Evolutionary conservation across 1,284 basidiomycete species (phyloP).

Genomic region (Leccinum huronense): DNA sequence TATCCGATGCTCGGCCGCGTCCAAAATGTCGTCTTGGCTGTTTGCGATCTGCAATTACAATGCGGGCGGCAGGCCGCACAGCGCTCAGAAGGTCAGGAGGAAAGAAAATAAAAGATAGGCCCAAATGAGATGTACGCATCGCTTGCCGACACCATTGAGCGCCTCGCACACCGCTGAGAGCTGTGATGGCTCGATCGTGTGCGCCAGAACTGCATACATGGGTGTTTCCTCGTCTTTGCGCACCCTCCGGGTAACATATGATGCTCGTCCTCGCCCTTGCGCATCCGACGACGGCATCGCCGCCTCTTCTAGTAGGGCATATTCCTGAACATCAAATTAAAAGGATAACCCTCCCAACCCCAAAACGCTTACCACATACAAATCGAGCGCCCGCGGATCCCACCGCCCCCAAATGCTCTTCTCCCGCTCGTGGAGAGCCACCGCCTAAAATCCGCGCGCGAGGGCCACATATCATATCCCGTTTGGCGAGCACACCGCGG

Average conservation of each 20-base stretch:
- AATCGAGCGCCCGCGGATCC: constrained; percentile 27
- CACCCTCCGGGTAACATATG: constrained; percentile 23
- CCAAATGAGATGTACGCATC: constrained; percentile 32
- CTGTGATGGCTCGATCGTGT: constrained; percentile 30
- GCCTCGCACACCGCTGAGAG: constrained; percentile 23
- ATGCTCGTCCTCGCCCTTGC: constrained; percentile 2
- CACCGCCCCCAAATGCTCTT: constrained; percentile 30
- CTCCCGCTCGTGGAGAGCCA: constrained; percentile 22
- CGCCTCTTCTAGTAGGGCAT: constrained; percentile 26
- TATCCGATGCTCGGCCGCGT: constrained; percentile 26
- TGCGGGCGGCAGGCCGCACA: neutral
- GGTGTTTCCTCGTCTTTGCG: constrained; percentile 35
- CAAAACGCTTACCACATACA: constrained; percentile 27
- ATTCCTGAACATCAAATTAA: constrained; percentile 17
- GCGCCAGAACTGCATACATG: constrained; percentile 29
- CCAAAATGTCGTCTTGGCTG: constrained; percentile 31
- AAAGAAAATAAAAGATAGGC: constrained; percentile 9
- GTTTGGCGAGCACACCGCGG: constrained; percentile 28
- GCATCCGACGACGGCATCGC: neutral
- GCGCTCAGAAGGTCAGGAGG: neutral
- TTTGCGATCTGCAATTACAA: constrained; percentile 22
- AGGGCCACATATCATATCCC: constrained; percentile 22
- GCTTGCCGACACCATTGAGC: constrained; percentile 14
- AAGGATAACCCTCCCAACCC: neutral
- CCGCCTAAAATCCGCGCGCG: constrained; percentile 21